Evolutionary conservation across 2,329 filamentous ascomycete species (phyloP).

Genomic region (Cryoendolithus antarcticus): DNA sequence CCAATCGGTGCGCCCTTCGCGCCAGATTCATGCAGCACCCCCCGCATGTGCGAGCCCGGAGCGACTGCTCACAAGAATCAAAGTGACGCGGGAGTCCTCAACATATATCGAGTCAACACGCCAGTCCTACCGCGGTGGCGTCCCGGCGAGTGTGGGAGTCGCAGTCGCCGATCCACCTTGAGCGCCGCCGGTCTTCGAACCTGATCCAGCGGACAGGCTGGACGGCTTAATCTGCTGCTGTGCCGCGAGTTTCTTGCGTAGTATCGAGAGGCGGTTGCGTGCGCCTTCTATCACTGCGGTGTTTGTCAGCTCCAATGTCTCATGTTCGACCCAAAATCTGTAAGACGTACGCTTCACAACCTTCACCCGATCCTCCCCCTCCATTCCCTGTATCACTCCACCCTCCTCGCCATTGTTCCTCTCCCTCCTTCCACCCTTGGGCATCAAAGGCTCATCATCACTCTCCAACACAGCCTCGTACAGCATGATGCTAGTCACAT

Average conservation of each 20-base stretch:
- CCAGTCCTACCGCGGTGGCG: no score
- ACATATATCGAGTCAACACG: no score
- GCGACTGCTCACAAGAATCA: no score
- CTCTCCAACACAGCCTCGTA: constrained; percentile 85
- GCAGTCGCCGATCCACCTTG: no score
- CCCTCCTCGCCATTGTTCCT: constrained; percentile 33
- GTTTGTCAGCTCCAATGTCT: constrained; percentile 11
- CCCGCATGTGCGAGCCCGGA: no score
- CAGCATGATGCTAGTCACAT: constrained; percentile 87
- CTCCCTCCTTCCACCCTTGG: constrained; percentile 33
- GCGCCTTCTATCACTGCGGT: constrained; percentile 34
- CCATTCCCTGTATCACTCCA: constrained; percentile 37
- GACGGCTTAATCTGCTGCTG: constrained; percentile 3
- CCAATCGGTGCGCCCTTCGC: no score
- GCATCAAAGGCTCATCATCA: constrained; percentile 48
- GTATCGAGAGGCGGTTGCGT: constrained; percentile 27
- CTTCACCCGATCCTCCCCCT: constrained; percentile 59
- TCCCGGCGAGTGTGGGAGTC: no score
- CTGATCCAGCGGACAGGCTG: constrained; percentile 2
- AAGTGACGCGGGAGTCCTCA: no score
- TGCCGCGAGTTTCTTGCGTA: constrained; percentile 32
- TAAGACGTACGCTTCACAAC: constrained; percentile 51
- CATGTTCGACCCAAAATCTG: no score
- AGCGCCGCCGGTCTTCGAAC: neutral
- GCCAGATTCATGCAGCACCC: no score